Conservation (phyloP, 139 green algal genomes). For the Micromonas pusilla region DNA sequence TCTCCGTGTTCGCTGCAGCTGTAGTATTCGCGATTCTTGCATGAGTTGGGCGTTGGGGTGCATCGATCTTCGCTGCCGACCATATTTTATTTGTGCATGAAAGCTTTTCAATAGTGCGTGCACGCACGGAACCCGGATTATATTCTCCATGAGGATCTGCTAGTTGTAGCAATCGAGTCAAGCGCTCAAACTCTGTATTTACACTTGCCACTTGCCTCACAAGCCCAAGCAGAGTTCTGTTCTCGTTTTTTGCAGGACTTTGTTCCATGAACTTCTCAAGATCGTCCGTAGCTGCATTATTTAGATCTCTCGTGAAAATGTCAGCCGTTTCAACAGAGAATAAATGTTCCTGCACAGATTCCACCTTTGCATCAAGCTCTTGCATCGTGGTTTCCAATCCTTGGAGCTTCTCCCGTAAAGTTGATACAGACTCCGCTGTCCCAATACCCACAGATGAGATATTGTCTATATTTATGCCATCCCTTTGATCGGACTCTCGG, state of each 20-base stretch:
- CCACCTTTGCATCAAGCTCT: neutral
- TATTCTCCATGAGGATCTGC: constrained; percentile 37
- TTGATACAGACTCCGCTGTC: constrained; percentile 36
- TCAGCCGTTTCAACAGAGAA: constrained; percentile 19
- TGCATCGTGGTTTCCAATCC: neutral
- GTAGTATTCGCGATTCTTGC: too few relatives aligned
- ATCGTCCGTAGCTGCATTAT: constrained; percentile 13
- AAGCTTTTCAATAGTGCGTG: neutral
- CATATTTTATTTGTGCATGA: too few relatives aligned
- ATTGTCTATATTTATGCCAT: too few relatives aligned
- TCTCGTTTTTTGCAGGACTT: neutral
- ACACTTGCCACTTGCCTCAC: constrained; percentile 29
- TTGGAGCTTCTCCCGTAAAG: constrained; percentile 32
- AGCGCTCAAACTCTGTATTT: constrained; percentile 22
- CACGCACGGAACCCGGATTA: constrained; percentile 3
- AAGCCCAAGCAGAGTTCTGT: constrained; percentile 1
- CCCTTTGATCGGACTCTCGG: too few relatives aligned
- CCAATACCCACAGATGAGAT: too few relatives aligned
- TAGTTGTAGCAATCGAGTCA: constrained; percentile 22
- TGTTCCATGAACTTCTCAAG: constrained; percentile 40
- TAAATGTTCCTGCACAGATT: neutral
- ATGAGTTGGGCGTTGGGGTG: too few relatives aligned
- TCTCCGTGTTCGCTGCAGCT: neutral
- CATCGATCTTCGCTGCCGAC: too few relatives aligned
- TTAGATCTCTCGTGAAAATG: neutral